Percentiles rank a stretch among this genome's conserved stretches.
phyloP scores from a whole-genome alignment of 345 rosid species.

The Camelina sativa region DNA sequence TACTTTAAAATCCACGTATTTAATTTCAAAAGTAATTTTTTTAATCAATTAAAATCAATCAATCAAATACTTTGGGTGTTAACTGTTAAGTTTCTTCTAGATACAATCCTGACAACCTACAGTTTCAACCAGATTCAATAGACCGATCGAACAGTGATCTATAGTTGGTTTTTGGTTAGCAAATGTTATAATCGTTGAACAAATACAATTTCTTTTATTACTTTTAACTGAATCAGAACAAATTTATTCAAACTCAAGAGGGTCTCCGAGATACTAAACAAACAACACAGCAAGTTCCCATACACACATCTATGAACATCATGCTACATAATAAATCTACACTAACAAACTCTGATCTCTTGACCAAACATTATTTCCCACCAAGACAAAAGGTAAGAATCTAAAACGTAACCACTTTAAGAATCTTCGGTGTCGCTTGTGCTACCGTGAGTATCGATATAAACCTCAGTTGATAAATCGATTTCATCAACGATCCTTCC shows the following conservation, averaged over 20 bases:
- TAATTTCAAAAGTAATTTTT: too few relatives aligned
- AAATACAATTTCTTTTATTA: constrained; percentile 3
- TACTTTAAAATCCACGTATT: too few relatives aligned
- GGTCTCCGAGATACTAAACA: background rate
- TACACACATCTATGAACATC: constrained; percentile 16
- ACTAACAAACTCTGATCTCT: constrained; percentile 34
- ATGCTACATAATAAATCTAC: constrained; percentile 33
- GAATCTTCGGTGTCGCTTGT: constrained; percentile 67
- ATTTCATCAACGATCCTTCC: constrained; percentile 79
- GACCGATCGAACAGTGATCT: background rate
- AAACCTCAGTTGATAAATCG: constrained; percentile 66
- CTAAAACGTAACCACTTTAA: constrained; percentile 24
- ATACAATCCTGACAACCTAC: background rate
- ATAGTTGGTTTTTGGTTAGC: too few relatives aligned
- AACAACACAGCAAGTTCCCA: constrained; percentile 20
- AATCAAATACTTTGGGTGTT: too few relatives aligned
- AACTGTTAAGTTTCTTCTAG: background rate
- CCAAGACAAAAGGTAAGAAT: constrained; percentile 10
- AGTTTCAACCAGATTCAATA: background rate
- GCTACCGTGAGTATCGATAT: constrained; percentile 57
- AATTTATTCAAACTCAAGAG: constrained; percentile 1
- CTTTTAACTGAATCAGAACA: constrained; percentile 10
- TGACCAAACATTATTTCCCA: constrained; percentile 27
- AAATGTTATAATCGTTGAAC: background rate
- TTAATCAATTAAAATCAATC: too few relatives aligned